phyloP scores from a whole-genome alignment of 2,329 filamentous ascomycete genomes.

The Alternaria hordeiaustralica region DNA sequence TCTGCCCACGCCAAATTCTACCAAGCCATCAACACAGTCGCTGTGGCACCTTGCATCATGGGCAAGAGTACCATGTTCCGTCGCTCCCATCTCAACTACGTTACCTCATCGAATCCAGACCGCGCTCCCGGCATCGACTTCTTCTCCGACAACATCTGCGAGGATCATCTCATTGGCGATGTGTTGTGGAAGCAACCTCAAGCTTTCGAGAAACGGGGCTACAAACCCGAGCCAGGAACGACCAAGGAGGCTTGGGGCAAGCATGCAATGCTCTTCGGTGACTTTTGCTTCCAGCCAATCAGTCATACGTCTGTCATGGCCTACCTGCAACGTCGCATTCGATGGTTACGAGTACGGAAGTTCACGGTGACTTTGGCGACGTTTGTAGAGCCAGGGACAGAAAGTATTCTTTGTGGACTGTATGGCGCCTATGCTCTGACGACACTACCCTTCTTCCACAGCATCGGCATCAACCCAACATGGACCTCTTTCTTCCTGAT shows the following conservation, averaged over 20 bases:
- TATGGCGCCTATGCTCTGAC: slow-evolving; percentile 83
- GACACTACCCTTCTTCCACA: slow-evolving; percentile 69
- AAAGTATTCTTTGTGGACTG: slow-evolving; percentile 81
- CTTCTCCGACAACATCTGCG: slow-evolving; percentile 96
- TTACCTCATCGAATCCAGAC: slow-evolving; percentile 62
- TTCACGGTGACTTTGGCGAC: slow-evolving; percentile 91
- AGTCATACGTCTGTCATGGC: slow-evolving; percentile 76
- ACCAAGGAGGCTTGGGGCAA: slow-evolving; percentile 65
- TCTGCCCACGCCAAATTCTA: slow-evolving; percentile 98
- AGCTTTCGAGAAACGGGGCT: slow-evolving; percentile 35
- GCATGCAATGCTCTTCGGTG: slow-evolving; percentile 83
- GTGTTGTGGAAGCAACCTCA: slow-evolving; percentile 75
- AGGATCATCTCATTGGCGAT: slow-evolving; percentile 95
- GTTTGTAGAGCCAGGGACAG: slow-evolving; percentile 89
- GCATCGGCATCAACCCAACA: slow-evolving; percentile 64
- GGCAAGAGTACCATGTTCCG: slow-evolving; percentile 99
- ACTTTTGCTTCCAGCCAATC: slow-evolving; percentile 90
- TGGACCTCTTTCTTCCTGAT: slow-evolving; percentile 70
- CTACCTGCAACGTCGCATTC: slow-evolving; percentile 80
- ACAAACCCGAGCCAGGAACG: slow-evolving; percentile 29
- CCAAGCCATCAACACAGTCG: slow-evolving; percentile 91
- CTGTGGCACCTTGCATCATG: slow-evolving; percentile 89
- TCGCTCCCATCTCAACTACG: slow-evolving; percentile 81
- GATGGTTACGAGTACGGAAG: slow-evolving; percentile 93
- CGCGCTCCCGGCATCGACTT: slow-evolving; percentile 78